Conservation (phyloP, 495 filamentous ascomycete species). For the Hypoxylon rickii region DNA sequence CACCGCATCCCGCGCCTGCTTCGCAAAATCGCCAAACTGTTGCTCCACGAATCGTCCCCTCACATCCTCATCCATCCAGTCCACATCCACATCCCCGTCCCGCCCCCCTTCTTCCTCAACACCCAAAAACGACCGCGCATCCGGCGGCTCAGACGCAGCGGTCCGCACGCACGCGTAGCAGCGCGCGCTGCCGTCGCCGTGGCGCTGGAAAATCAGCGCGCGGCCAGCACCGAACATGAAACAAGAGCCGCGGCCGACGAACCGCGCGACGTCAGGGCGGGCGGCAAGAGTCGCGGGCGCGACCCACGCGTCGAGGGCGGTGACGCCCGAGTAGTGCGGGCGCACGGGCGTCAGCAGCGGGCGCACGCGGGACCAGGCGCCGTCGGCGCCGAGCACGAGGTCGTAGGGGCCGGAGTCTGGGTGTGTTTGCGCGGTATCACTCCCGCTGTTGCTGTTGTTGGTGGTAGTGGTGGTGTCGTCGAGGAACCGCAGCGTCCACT, state of each 20-base stretch:
- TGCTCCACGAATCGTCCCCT: slow-evolving; percentile 41
- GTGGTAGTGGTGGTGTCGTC: neutral
- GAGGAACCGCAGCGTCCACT: slow-evolving; percentile 44
- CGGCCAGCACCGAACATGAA: slow-evolving; percentile 49
- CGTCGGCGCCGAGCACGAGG: slow-evolving; percentile 66
- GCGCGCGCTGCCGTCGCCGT: slow-evolving; percentile 46
- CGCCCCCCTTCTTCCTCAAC: slow-evolving; percentile 19
- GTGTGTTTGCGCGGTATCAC: neutral
- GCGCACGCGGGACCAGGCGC: slow-evolving; percentile 62
- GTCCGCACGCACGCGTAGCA: slow-evolving; percentile 46
- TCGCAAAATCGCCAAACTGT: slow-evolving; percentile 49
- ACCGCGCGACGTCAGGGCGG: slow-evolving; percentile 31
- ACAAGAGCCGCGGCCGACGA: slow-evolving; percentile 51
- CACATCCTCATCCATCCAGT: slow-evolving; percentile 30
- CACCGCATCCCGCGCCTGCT: slow-evolving; percentile 25
- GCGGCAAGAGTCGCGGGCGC: slow-evolving; percentile 34
- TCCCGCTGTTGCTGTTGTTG: slow-evolving; percentile 4
- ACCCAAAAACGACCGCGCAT: slow-evolving; percentile 29
- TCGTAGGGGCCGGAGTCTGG: slow-evolving; percentile 44
- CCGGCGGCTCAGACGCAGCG: slow-evolving; percentile 17
- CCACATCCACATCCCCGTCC: slow-evolving; percentile 43
- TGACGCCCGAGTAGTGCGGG: slow-evolving; percentile 57
- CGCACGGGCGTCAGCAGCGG: slow-evolving; percentile 48
- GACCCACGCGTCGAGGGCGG: slow-evolving; percentile 43
- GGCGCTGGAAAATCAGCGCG: slow-evolving; percentile 40